Base-by-base conservation (phyloP, 2,329 filamentous ascomycete species). In the Stromatinia cepivora region DNA sequence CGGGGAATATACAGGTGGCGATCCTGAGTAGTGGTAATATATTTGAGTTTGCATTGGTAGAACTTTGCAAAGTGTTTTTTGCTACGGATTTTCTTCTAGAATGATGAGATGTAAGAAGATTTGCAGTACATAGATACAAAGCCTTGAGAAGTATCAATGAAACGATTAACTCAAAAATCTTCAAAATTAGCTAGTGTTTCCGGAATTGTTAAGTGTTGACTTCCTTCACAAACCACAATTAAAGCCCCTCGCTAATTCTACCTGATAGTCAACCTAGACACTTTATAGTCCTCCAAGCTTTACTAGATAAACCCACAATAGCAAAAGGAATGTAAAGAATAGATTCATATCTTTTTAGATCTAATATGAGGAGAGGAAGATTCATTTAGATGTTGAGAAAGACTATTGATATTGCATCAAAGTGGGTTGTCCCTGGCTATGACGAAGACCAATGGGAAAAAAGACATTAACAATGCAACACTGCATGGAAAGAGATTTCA, bases 191-290 rank as follows among this genome's bases (percentile, higher is more conserved):
- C 31, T 31, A n/a, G 22, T 48, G 45, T 62, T 50, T 28, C 22
- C n/a, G 45, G 50, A 50, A 50, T 50, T 36, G 59, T 62, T 11
- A 62, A 62, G 59, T 62, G 59, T 63, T 63, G 45, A 63, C 59
- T 63, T 25, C 45, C 59, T 25, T 50, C 42, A 17, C 57, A 31
- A 50, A 50, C 59, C 45, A 63, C 59, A 48, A 63, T 63, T 45
- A 31, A 45, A 31, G n/a, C 28, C 59, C 59, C 59, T 63, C 59
- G 59, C 59, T 63, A 63, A 63, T 63, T 28, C 45, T 17, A 36
- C 28, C 22, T 13, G 45, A 50, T 6, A 25, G 22, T 63, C 15
- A 36, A 25, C 31, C 45, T 63, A 63, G 31, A 31, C 31, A 50
- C 28, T 50, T 50, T 2, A 15, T 25, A 50, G 59, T 20, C 31